phyloP scores from a whole-genome alignment of 202 grass and related monocot genomes.

The Schoenoplectus triqueter region DNA sequence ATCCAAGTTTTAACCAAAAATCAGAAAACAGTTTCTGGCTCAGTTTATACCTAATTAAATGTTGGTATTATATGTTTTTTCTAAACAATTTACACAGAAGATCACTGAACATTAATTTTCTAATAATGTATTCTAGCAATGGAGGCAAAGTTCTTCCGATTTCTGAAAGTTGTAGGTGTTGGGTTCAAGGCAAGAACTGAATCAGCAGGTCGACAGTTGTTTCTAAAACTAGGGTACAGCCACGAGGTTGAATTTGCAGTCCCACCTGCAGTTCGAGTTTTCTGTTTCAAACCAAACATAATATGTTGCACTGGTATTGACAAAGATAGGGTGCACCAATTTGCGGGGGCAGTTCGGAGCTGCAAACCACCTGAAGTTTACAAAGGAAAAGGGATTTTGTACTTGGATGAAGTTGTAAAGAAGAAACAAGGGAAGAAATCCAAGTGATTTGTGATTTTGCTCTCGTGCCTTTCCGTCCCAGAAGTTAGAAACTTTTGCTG shows the following conservation, averaged over 20 bases:
- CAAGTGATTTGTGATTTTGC: slow-evolving; percentile 46
- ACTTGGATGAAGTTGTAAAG: slow-evolving; percentile 74
- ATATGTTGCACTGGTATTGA: slow-evolving; percentile 80
- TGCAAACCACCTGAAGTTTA: slow-evolving; percentile 87
- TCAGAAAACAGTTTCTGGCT: neutral
- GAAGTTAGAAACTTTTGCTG: neutral
- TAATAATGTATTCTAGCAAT: slow-evolving; percentile 29
- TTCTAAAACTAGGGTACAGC: slow-evolving; percentile 81
- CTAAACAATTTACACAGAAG: neutral
- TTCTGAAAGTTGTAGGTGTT: slow-evolving; percentile 74
- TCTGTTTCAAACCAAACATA: slow-evolving; percentile 85
- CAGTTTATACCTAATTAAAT: neutral
- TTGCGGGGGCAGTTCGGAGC: slow-evolving; percentile 60
- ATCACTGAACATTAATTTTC: neutral
- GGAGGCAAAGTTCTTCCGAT: slow-evolving; percentile 75
- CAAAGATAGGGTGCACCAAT: slow-evolving; percentile 75
- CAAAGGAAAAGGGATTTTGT: slow-evolving; percentile 78
- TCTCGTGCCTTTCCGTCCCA: neutral
- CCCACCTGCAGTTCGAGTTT: slow-evolving; percentile 70
- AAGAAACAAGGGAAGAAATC: slow-evolving; percentile 69
- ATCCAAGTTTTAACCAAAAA: neutral
- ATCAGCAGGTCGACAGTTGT: slow-evolving; percentile 65
- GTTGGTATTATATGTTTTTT: neutral
- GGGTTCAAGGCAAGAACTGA: slow-evolving; percentile 81
- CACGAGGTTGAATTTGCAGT: slow-evolving; percentile 77